These are phyloP conservation scores for Guadua angustifolia DNA, from an alignment of 176 grass and related monocot genomes.

Conservation along the genomic window DNA sequence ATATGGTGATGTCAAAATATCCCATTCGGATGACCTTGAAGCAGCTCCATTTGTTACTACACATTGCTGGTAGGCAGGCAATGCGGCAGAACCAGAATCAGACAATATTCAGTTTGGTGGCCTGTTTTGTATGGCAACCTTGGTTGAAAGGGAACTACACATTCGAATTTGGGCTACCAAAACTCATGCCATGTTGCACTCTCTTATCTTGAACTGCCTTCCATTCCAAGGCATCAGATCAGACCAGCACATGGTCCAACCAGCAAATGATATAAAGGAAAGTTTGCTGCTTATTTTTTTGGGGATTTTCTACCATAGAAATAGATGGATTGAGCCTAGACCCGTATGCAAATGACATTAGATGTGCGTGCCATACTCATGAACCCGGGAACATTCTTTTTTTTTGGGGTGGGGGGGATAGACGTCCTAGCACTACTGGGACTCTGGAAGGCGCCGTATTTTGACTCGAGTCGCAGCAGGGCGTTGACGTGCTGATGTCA, in stretches of 20 bases:
- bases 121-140: not conserved
- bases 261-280: not conserved
- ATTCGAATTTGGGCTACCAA: not conserved
- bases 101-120: not conserved
- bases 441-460: not conserved
- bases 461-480: not conserved
- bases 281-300: not conserved
- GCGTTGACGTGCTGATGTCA: not conserved
- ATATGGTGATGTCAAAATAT: not conserved
- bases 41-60: not conserved
- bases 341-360: not conserved
- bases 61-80: not conserved
- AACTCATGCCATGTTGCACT: not conserved
- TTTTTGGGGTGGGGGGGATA: no score
- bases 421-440: not conserved
- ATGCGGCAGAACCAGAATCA: not conserved
- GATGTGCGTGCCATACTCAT: not conserved
- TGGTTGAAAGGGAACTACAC: constrained; percentile 8
- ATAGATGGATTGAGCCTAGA: not conserved
- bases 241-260: not conserved
- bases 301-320: not conserved
- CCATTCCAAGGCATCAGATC: not conserved
- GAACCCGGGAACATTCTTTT: not conserved
- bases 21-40: not conserved
- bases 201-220: not conserved